Evolutionary conservation across 805 yeast species (phyloP), one percentile per base, ranked within the genome.

Genomic region (Ogataea methanolica): DNA sequence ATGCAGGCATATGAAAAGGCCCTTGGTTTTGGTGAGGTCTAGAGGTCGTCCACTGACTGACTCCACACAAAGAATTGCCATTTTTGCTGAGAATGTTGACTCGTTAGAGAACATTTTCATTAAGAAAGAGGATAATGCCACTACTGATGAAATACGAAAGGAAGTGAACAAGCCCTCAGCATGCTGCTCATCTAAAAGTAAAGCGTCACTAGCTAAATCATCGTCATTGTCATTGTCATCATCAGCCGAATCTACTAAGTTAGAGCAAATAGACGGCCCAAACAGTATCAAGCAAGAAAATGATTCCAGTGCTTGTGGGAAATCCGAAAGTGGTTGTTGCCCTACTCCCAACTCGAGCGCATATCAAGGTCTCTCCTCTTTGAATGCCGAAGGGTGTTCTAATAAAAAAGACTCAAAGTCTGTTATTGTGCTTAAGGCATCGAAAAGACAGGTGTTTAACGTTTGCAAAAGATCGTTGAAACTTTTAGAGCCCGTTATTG

Each of bases 11-110:
- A 79, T 85, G 31, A 73, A 78, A 44, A 74, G 97, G 41, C 88
- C 94, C 22, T 71, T 92, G 37, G 82, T 91, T 12, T 88, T 89
- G 58, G 97, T 92, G 12, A 75, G 96, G 26, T 79, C 88, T n/a
- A 78, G 96, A 49, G 99, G 98, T 0, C 69, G 98, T 41, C 97
- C 97, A 0, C 72, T 78, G 26, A 74, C 80, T 9, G 80, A 75
- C 44, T 78, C 78, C 5, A 70, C 71, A 42, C 82, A 79, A 50
- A 65, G 88, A 43, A 71, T 82, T 14, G 88, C 88, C 9, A 80
- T 80, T 6, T 69, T 73, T 57, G 83, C 82, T 4, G 76, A 76
- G 39, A 59, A 60, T 36, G 38, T 55, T 5, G 49, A 46, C 5
- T 42, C 34, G 11, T 43, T 39, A 33, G 36, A 23, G 12, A 37